These are phyloP conservation scores for Suillus placidus DNA, from an alignment of 768 basidiomycete species.

Conservation along the genomic window DNA sequence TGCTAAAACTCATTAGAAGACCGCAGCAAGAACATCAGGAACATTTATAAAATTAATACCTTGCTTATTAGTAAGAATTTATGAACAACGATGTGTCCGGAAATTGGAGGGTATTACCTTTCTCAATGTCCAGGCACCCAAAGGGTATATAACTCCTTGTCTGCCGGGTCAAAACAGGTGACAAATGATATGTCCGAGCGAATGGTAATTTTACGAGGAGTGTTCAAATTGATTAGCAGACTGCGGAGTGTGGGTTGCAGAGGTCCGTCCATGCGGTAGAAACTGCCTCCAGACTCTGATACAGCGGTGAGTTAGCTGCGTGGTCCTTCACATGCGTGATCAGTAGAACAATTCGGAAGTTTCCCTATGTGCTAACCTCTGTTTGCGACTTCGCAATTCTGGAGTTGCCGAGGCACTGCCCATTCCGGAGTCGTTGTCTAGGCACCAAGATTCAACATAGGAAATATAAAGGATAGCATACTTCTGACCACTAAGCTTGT, in stretches of 20 bases:
- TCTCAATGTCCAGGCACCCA: slow-evolving; percentile 55
- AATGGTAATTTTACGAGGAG: slow-evolving; percentile 46
- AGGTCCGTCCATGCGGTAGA: slow-evolving; percentile 22
- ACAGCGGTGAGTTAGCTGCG: slow-evolving; percentile 27
- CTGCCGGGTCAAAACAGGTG: slow-evolving; percentile 75
- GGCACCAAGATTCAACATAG: background rate
- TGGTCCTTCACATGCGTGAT: slow-evolving; percentile 16
- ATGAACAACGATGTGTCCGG: background rate
- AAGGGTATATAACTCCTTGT: slow-evolving; percentile 76
- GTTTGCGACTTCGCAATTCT: slow-evolving; percentile 16
- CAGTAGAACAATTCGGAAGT: background rate
- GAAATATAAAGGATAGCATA: background rate
- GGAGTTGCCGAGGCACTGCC: slow-evolving; percentile 18
- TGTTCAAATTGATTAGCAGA: slow-evolving; percentile 24
- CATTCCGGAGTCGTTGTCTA: slow-evolving; percentile 12
- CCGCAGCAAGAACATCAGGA: background rate
- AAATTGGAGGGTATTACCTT: background rate
- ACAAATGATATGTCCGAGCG: slow-evolving; percentile 67
- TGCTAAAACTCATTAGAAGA: background rate
- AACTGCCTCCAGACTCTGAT: slow-evolving; percentile 30
- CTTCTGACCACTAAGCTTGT: background rate
- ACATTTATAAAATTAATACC: background rate
- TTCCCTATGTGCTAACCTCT: slow-evolving; percentile 18
- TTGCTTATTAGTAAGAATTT: too few species aligned
- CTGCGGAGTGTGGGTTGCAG: slow-evolving; percentile 16